Evolutionary conservation across 106 monocot genomes (phyloP), one percentile per base, ranked within the genome.

Genomic region (Agapanthus africanus): DNA sequence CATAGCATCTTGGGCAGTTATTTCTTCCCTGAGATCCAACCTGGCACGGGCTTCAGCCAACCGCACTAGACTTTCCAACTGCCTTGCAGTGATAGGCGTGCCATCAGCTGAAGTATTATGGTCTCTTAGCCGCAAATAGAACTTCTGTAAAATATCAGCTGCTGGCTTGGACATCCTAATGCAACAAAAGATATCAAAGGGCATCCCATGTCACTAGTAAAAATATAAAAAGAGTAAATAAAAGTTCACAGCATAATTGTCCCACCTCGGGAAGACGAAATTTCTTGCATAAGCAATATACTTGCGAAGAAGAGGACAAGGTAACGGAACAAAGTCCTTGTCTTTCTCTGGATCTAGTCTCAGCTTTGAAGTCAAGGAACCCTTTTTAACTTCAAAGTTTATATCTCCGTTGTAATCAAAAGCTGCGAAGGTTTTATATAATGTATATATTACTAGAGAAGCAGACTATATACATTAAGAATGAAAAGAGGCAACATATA

Each of bases 41-140:
- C 97, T 79, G 32, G 97, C 92, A 79, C 97, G 97, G 54, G 97
- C 97, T 90, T 99, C 92, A 22, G 92, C 97, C 63, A 99, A 76
- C 42, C 97, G 82, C 44, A 99, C 92, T 52, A 99, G 82, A 68
- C 97, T 93, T 76, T 99, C 97, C 64, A 99, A 66, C 69, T 99
- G 97, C 39, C 97, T 78, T 69, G 97, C 92, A 35, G 97, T 99
- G 35, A 99, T 99, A 69, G 97, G 97, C 36, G 97, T 99, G 31
- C 90, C 81, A 85, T 99, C 97, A 73, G 87, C 82, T 76, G 92
- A 89, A 70, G 81, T 90, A 74, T 64, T 84, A 63, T 65, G 84
- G 54, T 93, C 83, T 75, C 97, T 99, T 71, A 99, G 71, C 34
- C 73, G 65, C 84, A 99, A 81, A 70, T 99, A 99, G 73, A 99